Conservation (phyloP, 768 basidiomycete genomes). For the Amanita subjunquillea region DNA sequence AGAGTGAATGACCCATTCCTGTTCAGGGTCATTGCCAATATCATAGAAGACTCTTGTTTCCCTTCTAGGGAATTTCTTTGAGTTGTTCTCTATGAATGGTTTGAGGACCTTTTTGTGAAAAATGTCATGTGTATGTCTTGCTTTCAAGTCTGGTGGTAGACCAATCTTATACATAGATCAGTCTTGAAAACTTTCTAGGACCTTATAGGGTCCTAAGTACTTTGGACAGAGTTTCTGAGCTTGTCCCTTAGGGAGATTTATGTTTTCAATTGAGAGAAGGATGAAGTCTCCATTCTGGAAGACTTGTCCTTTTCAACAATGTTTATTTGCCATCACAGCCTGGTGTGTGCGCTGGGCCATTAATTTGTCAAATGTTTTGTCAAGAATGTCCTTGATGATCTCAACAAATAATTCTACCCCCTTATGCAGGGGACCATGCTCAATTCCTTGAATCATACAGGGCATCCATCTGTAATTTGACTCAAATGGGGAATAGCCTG, state of each 20-base stretch:
- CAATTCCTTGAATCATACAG: conserved; percentile 11
- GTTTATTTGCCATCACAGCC: not conserved
- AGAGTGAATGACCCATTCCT: not conserved
- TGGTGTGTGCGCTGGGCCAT: not conserved
- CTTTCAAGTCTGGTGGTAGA: not conserved
- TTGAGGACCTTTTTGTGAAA: not conserved
- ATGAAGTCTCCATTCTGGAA: not conserved
- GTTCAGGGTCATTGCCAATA: not conserved
- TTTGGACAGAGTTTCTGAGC: not conserved
- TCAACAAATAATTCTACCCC: not conserved
- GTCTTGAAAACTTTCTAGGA: not conserved
- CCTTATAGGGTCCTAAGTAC: not conserved
- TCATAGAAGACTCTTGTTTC: not conserved
- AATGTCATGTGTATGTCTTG: not conserved
- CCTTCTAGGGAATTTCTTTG: not conserved
- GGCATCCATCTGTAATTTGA: conserved; percentile 7
- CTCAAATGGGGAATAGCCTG: conserved; percentile 24
- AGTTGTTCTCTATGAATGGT: not conserved
- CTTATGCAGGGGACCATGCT: too few species aligned
- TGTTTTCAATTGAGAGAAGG: not conserved
- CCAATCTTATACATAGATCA: not conserved
- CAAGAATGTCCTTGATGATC: not conserved
- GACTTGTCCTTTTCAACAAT: not conserved
- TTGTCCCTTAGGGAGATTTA: not conserved
- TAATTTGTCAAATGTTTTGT: not conserved